Conservation (phyloP, 1,139 yeast genomes). For the Lizanozyma gosingica region DNA sequence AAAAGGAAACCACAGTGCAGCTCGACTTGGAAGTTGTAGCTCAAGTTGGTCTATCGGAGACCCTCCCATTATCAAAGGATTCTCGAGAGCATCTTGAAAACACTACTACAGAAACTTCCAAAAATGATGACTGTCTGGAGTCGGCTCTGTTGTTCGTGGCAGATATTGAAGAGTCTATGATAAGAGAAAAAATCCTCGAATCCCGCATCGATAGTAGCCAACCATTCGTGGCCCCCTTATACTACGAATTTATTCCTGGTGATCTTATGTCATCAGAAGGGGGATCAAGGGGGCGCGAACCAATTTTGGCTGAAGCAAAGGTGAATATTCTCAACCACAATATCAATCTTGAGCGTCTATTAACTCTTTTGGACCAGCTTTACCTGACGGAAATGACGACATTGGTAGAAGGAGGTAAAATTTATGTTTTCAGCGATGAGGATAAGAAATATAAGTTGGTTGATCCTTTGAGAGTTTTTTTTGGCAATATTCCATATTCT, state of each 20-base stretch:
- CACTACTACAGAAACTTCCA: too few species aligned
- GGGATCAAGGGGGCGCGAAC: not conserved
- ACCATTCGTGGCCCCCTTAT: not conserved
- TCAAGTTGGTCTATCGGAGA: too few species aligned
- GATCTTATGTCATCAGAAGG: not conserved
- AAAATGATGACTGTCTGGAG: too few species aligned
- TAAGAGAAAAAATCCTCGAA: not conserved
- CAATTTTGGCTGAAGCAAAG: not conserved
- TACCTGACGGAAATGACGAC: not conserved
- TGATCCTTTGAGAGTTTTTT: conserved; percentile 27
- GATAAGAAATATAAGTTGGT: conserved; percentile 5
- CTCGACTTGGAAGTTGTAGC: too few species aligned
- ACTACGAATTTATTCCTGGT: not conserved
- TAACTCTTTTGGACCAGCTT: not conserved
- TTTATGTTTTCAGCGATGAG: not conserved
- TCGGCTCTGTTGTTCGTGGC: not conserved
- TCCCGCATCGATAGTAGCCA: not conserved
- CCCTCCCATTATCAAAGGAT: not conserved
- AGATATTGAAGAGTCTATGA: not conserved
- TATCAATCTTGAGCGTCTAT: not conserved
- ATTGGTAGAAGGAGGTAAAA: not conserved
- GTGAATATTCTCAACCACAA: not conserved
- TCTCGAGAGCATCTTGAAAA: too few species aligned
- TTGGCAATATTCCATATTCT: conserved; percentile 34
- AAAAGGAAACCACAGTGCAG: too few species aligned